A percentile compares a stretch with the other conserved stretches of the same genome.
Evolutionary conservation across 2,329 filamentous ascomycete genomes (phyloP).

Genomic region (Penicillium sp.): DNA sequence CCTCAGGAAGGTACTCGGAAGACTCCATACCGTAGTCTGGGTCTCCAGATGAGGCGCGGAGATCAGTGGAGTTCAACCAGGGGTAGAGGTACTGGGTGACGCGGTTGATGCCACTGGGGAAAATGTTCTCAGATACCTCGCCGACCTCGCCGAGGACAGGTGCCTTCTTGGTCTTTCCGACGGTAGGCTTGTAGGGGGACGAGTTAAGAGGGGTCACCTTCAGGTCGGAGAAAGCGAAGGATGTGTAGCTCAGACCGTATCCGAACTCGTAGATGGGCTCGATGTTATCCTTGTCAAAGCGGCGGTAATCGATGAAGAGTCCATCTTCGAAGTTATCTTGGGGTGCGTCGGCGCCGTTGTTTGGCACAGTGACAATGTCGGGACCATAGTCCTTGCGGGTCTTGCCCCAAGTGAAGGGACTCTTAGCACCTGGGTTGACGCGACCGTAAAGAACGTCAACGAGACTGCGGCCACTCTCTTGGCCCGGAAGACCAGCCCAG

Average conservation of each 20-base stretch:
- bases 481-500: slow-evolving; percentile 73
- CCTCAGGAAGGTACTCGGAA: slow-evolving; percentile 53
- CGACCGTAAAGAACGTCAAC: slow-evolving; percentile 72
- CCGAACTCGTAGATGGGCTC: slow-evolving; percentile 64
- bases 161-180: slow-evolving; percentile 55
- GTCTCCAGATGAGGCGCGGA: slow-evolving; percentile 53
- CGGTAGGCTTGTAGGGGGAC: slow-evolving; percentile 54
- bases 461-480: slow-evolving; percentile 74
- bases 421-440: slow-evolving; percentile 63
- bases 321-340: slow-evolving; percentile 63
- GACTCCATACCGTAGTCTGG: slow-evolving; percentile 55
- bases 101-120: slow-evolving; percentile 54
- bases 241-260: slow-evolving; percentile 64
- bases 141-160: slow-evolving; percentile 54
- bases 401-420: slow-evolving; percentile 62
- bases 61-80: slow-evolving; percentile 62
- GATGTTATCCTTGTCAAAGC: slow-evolving; percentile 57
- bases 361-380: slow-evolving; percentile 58
- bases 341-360: slow-evolving; percentile 57
- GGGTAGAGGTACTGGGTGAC: slow-evolving; percentile 63
- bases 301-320: slow-evolving; percentile 57
- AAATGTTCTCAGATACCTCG: slow-evolving; percentile 55
- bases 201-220: slow-evolving; percentile 48
- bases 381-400: slow-evolving; percentile 57
- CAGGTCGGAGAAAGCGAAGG: slow-evolving; percentile 61